Evolutionary conservation across 129 eudicot genomes (phyloP).

Genomic region (Solidago caesia): DNA sequence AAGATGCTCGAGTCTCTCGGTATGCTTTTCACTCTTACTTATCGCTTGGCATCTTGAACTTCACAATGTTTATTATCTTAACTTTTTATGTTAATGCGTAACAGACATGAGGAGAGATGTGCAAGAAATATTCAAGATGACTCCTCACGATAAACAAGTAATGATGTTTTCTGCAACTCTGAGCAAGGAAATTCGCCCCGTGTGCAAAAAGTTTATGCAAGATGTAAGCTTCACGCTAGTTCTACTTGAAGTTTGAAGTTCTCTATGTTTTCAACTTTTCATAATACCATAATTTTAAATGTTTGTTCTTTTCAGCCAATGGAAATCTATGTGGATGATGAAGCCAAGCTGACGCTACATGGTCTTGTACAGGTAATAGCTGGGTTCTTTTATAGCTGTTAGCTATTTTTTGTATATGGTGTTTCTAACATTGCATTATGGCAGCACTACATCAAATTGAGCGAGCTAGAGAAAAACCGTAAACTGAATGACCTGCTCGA

Average conservation of each 20-base stretch:
- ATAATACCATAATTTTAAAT: not conserved
- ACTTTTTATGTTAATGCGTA: too few species aligned
- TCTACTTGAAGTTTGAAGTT: not conserved
- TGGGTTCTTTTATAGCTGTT: too few species aligned
- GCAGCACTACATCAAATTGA: constrained; percentile 91
- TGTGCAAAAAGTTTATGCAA: constrained; percentile 98
- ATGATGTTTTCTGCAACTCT: constrained; percentile 98
- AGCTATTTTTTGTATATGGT: too few species aligned
- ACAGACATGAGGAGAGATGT: constrained; percentile 95
- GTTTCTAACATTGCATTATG: too few species aligned
- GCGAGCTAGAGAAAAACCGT: constrained; percentile 85
- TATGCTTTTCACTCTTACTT: constrained; percentile 28
- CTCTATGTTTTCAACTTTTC: too few species aligned
- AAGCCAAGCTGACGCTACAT: constrained; percentile 90
- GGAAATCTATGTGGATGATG: constrained; percentile 97
- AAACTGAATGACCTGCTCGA: constrained; percentile 90
- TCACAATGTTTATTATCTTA: too few species aligned
- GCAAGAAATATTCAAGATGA: constrained; percentile 93
- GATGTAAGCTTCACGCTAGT: constrained; percentile 55
- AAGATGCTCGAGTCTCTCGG: constrained; percentile 99
- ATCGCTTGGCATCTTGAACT: not conserved
- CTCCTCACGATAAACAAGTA: constrained; percentile 98
- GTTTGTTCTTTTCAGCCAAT: constrained; percentile 71
- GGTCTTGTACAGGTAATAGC: constrained; percentile 85
- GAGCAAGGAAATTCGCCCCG: constrained; percentile 97